Conservation (phyloP, 2,329 filamentous ascomycete species). For the Elsinoe batatas region DNA sequence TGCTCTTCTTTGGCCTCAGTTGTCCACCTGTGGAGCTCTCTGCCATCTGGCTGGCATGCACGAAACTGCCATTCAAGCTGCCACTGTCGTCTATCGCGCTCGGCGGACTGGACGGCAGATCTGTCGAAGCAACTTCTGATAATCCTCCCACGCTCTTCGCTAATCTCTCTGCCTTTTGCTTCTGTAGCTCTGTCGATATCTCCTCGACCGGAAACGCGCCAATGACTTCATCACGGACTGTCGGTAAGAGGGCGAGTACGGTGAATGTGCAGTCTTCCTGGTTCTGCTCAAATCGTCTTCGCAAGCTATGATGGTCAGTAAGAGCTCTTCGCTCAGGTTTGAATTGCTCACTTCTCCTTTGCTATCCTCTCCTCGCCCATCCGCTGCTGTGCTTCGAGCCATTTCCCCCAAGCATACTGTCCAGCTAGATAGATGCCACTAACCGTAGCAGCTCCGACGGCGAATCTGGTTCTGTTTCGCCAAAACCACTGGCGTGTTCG, state of each 20-base stretch:
- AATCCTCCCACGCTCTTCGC: conserved; percentile 45
- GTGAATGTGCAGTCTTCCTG: conserved; percentile 98
- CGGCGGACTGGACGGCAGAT: conserved; percentile 47
- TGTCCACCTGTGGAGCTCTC: conserved; percentile 37
- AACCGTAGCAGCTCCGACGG: conserved; percentile 76
- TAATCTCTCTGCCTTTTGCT: conserved; percentile 71
- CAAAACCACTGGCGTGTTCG: conserved; percentile 83
- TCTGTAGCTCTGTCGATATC: conserved; percentile 86
- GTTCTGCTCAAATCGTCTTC: conserved; percentile 94
- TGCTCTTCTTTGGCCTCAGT: conserved; percentile 60
- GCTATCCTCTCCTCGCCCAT: conserved; percentile 94
- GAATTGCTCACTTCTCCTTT: conserved; percentile 68
- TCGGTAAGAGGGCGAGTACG: conserved; percentile 87
- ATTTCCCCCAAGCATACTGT: conserved; percentile 85
- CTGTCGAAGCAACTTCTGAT: conserved; percentile 49
- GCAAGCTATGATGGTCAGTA: conserved; percentile 51
- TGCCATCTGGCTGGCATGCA: conserved; percentile 70
- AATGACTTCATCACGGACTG: conserved; percentile 80
- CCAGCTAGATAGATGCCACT: conserved; percentile 85
- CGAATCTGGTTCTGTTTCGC: conserved; percentile 82
- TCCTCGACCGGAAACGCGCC: conserved; percentile 82
- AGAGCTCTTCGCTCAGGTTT: conserved; percentile 10
- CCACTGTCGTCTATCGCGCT: conserved; percentile 71
- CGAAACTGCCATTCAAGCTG: conserved; percentile 73
- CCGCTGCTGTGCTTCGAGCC: conserved; percentile 86